These are phyloP conservation scores for Xylaria arbuscula DNA, from an alignment of 2,329 filamentous ascomycete genomes.

Conservation along the genomic window DNA sequence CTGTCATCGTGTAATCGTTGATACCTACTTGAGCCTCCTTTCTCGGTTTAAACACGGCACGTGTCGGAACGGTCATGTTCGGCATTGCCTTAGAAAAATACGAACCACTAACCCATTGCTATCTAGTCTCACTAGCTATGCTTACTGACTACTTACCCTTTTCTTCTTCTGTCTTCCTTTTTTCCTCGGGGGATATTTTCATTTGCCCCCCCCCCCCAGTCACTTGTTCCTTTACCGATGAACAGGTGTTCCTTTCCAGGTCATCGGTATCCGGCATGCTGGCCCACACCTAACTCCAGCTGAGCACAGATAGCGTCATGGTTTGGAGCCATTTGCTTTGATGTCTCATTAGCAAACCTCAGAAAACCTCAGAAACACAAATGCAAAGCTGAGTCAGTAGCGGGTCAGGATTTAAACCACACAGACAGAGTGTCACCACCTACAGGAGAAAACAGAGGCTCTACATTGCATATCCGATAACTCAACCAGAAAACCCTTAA, in stretches of 20 bases:
- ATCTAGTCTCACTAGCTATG: background rate
- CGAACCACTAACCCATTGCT: constrained; percentile 2
- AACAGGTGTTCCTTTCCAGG: constrained; percentile 8
- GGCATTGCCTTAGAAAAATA: constrained; percentile 4
- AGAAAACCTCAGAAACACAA: background rate
- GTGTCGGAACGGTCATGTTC: constrained; percentile 5
- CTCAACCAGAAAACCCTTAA: too few relatives aligned
- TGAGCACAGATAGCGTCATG: background rate
- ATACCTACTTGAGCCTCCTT: background rate
- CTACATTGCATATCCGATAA: too few relatives aligned
- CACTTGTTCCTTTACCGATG: background rate
- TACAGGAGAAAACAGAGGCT: too few relatives aligned
- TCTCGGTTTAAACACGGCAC: constrained; percentile 5
- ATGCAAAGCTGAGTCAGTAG: too few relatives aligned
- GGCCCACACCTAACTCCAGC: too few relatives aligned
- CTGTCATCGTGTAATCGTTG: background rate
- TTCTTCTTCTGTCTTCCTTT: background rate
- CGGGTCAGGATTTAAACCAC: too few relatives aligned
- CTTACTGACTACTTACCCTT: background rate
- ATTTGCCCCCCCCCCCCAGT: background rate
- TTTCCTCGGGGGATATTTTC: background rate
- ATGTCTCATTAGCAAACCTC: background rate
- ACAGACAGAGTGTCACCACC: too few relatives aligned
- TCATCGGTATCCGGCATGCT: background rate
- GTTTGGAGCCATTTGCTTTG: background rate